A percentile compares a stretch with the other conserved stretches of the same genome.
Evolutionary conservation across 371 early-diverging fungal genomes (phyloP).

Genomic region (Chytridium lagenaria): DNA sequence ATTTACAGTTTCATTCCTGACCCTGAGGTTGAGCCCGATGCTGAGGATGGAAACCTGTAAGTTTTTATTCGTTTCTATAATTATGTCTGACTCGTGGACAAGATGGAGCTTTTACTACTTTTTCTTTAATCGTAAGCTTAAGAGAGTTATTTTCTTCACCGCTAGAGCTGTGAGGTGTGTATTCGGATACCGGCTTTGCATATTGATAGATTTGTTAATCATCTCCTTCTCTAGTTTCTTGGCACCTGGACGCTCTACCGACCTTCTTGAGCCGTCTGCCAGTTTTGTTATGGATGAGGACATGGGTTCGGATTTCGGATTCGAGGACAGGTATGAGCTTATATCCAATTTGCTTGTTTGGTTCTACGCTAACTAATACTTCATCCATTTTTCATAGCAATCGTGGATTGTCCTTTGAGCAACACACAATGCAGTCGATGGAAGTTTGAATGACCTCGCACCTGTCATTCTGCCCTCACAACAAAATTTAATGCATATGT

Average conservation of each 20-base stretch:
- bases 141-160: constrained; percentile 89
- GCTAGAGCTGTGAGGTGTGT: constrained; percentile 81
- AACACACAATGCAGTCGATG: constrained; percentile 52
- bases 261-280: not conserved
- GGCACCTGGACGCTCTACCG: constrained; percentile 17
- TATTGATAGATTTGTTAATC: not conserved
- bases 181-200: not conserved
- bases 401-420: constrained; percentile 47
- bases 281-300: not conserved
- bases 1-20: constrained; percentile 88
- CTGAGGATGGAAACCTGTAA: constrained; percentile 72
- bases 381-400: not conserved
- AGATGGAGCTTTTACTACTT: constrained; percentile 95
- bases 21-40: constrained; percentile 84
- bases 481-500: no score
- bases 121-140: constrained; percentile 88
- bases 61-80: constrained; percentile 17
- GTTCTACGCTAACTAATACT: not conserved
- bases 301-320: constrained; percentile 37
- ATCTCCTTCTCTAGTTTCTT: constrained; percentile 23
- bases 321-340: constrained; percentile 28
- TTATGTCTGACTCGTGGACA: no score
- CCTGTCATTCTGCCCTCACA: not conserved
- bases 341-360: not conserved
- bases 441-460: constrained; percentile 27